Evolutionary conservation across 805 yeast genomes (phyloP).

Genomic region (Sugiyamaella mastotermitis): DNA sequence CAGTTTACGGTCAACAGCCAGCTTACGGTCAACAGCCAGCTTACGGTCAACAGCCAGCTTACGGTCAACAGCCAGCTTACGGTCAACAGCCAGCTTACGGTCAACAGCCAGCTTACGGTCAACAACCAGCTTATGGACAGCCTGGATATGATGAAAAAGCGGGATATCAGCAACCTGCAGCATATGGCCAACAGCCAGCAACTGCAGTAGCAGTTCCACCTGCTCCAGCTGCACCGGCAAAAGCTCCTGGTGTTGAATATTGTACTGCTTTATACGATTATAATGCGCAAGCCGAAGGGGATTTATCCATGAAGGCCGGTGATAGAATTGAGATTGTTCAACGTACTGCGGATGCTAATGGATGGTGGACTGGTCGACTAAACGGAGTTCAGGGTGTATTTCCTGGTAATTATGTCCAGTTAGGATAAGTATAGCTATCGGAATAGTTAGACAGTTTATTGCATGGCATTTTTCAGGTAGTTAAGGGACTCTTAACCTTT

Average conservation of each 20-base stretch:
- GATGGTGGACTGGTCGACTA: constrained; percentile 95
- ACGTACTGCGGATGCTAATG: constrained; percentile 77
- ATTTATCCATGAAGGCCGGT: constrained; percentile 82
- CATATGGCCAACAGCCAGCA: constrained; percentile 21
- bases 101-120: constrained; percentile 18
- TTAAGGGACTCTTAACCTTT: no score
- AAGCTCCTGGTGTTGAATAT: constrained; percentile 33
- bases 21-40: constrained; percentile 1
- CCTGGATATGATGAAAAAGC: constrained; percentile 10
- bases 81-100: constrained; percentile 22
- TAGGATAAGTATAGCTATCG: constrained; percentile 29
- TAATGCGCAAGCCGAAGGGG: constrained; percentile 90
- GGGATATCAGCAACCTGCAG: constrained; percentile 13
- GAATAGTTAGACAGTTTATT: no score
- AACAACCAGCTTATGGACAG: constrained; percentile 18
- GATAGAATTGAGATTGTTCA: constrained; percentile 77
- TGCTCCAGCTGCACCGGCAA: constrained; percentile 27
- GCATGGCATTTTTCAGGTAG: no score
- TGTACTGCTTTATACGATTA: constrained; percentile 92
- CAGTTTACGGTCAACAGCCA: constrained; percentile 34
- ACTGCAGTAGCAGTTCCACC: constrained; percentile 30
- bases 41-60: constrained; percentile 18
- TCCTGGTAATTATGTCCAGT: constrained; percentile 93
- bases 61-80: constrained; percentile 25
- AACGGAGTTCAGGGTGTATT: constrained; percentile 87